These are phyloP conservation scores for Neurospora tetrasperma DNA, from an alignment of 495 filamentous ascomycete species.

Conservation along the genomic window DNA sequence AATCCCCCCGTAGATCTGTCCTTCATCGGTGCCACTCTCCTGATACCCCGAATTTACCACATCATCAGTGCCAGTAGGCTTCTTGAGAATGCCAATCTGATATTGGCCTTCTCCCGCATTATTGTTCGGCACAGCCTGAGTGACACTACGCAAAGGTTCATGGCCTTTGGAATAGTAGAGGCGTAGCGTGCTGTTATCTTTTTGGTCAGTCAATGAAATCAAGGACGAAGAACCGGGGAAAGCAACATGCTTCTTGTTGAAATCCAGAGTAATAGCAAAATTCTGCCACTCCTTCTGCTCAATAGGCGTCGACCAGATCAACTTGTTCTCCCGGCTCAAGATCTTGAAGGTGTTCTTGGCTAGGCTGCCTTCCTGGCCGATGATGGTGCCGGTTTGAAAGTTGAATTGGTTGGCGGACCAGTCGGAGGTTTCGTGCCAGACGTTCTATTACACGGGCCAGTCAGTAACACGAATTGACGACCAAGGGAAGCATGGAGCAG, in stretches of 20 bases:
- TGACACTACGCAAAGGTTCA: constrained; percentile 37
- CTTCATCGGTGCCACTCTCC: constrained; percentile 38
- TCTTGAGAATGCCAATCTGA: constrained; percentile 48
- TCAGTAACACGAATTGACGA: too few species aligned
- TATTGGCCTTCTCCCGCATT: constrained; percentile 46
- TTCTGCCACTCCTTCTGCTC: constrained; percentile 43
- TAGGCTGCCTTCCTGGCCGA: constrained; percentile 54
- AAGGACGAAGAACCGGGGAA: too few species aligned
- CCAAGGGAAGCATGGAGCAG: too few species aligned
- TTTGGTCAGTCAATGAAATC: not conserved
- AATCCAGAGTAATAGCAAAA: constrained; percentile 47
- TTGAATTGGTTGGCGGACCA: constrained; percentile 48
- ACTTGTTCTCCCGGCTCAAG: constrained; percentile 35
- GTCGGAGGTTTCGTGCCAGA: constrained; percentile 46
- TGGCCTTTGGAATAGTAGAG: constrained; percentile 43
- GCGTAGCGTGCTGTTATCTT: constrained; percentile 37
- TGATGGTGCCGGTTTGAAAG: constrained; percentile 40
- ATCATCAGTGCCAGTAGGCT: constrained; percentile 43
- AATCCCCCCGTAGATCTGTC: constrained; percentile 44
- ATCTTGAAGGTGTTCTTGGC: constrained; percentile 70
- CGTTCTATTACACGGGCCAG: constrained; percentile 20
- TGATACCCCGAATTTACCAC: constrained; percentile 46
- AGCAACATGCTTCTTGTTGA: constrained; percentile 34
- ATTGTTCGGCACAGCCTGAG: constrained; percentile 36
- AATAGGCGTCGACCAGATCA: constrained; percentile 36